A percentile compares a stretch with the other conserved stretches of the same genome.
Evolutionary conservation across 169 alveolate species (phyloP).

Genomic region (Plasmodium adleri): DNA sequence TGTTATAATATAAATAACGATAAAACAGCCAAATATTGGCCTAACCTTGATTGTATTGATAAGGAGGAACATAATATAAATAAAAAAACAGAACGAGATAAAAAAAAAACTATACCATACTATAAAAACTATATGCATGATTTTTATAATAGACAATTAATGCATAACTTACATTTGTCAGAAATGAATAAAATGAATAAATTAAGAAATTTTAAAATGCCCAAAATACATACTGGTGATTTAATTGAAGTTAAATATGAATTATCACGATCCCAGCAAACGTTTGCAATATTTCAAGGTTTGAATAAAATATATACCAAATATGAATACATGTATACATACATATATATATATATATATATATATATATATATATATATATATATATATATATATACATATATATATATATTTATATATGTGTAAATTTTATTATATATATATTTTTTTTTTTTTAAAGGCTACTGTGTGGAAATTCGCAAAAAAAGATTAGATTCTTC

Average conservation of each 20-base stretch:
- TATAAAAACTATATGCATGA: slow-evolving; percentile 75
- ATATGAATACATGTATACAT: not conserved
- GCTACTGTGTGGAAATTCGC: slow-evolving; percentile 85
- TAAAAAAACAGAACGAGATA: slow-evolving; percentile 19
- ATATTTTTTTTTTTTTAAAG: slow-evolving; percentile 9
- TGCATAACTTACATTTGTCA: slow-evolving; percentile 80
- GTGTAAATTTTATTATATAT: not conserved
- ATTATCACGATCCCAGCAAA: slow-evolving; percentile 86
- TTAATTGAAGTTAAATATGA: slow-evolving; percentile 86
- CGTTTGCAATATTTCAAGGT: slow-evolving; percentile 88
- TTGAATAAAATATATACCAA: too few relatives aligned
- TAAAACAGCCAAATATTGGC: slow-evolving; percentile 65
- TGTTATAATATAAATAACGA: slow-evolving; percentile 72
- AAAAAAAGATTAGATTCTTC: slow-evolving; percentile 84
- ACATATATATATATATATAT: not conserved
- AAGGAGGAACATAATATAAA: slow-evolving; percentile 53
- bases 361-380: not conserved
- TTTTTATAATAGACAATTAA: slow-evolving; percentile 77
- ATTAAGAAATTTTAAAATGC: slow-evolving; percentile 84
- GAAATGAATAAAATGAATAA: slow-evolving; percentile 84
- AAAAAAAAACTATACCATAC: slow-evolving; percentile 63
- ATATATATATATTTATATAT: too few relatives aligned
- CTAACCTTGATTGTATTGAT: slow-evolving; percentile 56
- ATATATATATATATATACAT: too few relatives aligned
- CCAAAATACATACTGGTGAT: slow-evolving; percentile 80